Evolutionary conservation across 345 rosid genomes (phyloP).

Genomic region (Salix koriyanagi): DNA sequence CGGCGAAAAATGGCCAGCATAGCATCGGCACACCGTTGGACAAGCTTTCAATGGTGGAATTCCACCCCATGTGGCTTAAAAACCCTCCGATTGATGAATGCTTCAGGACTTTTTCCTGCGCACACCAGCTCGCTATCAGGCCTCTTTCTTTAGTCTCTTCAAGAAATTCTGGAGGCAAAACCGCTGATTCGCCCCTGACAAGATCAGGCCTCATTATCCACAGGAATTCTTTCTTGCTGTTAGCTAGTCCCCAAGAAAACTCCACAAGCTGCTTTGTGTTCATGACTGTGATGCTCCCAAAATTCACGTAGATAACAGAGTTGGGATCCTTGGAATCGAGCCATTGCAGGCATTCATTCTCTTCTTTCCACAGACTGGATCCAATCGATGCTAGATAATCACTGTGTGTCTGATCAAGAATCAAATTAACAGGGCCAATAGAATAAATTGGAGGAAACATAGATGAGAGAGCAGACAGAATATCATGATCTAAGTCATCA

Average conservation of each 20-base stretch:
- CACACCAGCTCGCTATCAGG: constrained; percentile 1
- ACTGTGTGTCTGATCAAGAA: background rate
- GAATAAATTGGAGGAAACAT: constrained; percentile 8
- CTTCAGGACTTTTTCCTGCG: background rate
- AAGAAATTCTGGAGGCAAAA: background rate
- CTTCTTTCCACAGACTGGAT: constrained; percentile 6
- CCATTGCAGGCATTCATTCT: background rate
- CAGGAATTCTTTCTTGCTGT: background rate
- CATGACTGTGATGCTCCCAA: background rate
- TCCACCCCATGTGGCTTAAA: constrained; percentile 10
- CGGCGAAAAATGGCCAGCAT: background rate
- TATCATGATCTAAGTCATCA: background rate
- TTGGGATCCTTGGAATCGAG: background rate
- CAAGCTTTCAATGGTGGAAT: background rate
- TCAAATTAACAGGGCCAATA: constrained; percentile 8
- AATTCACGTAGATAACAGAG: constrained; percentile 8
- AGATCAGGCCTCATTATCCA: constrained; percentile 13
- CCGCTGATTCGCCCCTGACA: background rate
- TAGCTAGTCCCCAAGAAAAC: constrained; percentile 9
- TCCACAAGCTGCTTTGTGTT: background rate
- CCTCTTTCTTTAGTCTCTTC: background rate
- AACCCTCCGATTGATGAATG: constrained; percentile 2
- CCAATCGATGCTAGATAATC: background rate
- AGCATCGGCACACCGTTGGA: background rate
- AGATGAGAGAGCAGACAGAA: background rate